Base-by-base conservation (phyloP, 2,329 filamentous ascomycete species). In the Chaetomiaceae sp. region DNA sequence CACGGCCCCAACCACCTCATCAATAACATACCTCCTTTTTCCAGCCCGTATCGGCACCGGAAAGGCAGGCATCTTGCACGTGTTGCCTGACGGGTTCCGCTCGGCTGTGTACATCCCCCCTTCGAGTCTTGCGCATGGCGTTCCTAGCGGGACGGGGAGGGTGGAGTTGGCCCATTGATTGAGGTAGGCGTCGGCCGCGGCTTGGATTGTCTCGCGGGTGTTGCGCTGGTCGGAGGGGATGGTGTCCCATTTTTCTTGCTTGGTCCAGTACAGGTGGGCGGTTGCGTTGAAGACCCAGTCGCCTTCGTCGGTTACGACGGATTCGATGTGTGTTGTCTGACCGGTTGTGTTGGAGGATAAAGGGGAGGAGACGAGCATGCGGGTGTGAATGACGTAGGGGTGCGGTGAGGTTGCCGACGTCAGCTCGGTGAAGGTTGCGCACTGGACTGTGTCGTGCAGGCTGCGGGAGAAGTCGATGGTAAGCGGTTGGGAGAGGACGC, bases 231-330 rank as follows among this genome's bases (percentile, higher is more conserved):
- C 57, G 6, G 37, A 44, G 1, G 61, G 59, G 47, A 65, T 62
- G n/a, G 57, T 50, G 11, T 45, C 56, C 61, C 63, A 65, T 1
- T 12, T 42, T 51, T 65, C 64, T 11, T 53, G 42, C 11, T 39
- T 38, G 25, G 59, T 56, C 22, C 56, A 64, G 50, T 60, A 22
- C 11, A 64, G 57, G 38, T 59, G 55, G 0, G 56, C 61, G 1
- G 59, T 61, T 4, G 62, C 61, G 52, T 66, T 63, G 54, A 66
- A 65, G 2, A 58, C 50, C 64, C 64, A 65, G 58, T 66, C 63
- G 27, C 61, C 63, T 12, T 44, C 36, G 27, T 61, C 58, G 1
- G 56, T 61, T 6, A 64, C 61, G 38, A 63, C 40, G 0, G 52
- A 56, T 27, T 65, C 61, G 38, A 64, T 56, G 23, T 14, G 9